These are phyloP conservation scores for Begonia peltatifolia DNA, from an alignment of 306 rosid species.

Conservation along the genomic window DNA sequence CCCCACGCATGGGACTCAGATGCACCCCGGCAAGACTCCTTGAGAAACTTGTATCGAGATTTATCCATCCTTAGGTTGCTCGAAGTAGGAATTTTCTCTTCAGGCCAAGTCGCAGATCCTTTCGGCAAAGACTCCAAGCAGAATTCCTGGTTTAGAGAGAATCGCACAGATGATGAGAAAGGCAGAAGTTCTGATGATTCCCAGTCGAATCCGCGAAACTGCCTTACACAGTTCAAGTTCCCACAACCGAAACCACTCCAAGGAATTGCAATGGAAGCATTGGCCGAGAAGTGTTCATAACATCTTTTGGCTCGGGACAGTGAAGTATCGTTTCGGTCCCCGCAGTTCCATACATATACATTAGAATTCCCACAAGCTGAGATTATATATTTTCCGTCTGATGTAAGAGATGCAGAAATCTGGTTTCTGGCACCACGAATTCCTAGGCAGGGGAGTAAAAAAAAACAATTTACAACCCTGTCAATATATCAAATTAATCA, in stretches of 20 bases:
- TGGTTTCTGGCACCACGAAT: constrained; percentile 40
- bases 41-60: constrained; percentile 68
- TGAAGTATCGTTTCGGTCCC: constrained; percentile 16
- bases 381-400: constrained; percentile 81
- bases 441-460: constrained; percentile 29
- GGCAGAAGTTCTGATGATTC: constrained; percentile 19
- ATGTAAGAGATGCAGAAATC: constrained; percentile 54
- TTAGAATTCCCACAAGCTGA: constrained; percentile 80
- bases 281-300: constrained; percentile 53
- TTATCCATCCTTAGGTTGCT: constrained; percentile 19
- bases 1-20: constrained; percentile 78
- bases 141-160: constrained; percentile 53
- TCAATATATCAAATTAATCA: too few relatives aligned
- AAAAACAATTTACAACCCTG: background rate
- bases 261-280: constrained; percentile 61
- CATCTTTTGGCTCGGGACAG: background rate
- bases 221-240: constrained; percentile 19
- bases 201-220: constrained; percentile 19
- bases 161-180: constrained; percentile 33
- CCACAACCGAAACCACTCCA: constrained; percentile 53
- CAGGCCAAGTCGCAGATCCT: constrained; percentile 98
- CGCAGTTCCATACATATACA: constrained; percentile 69
- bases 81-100: constrained; percentile 70
- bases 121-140: constrained; percentile 57
- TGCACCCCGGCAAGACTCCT: constrained; percentile 61